Conservation (phyloP, 306 rosid species). For the Cucurbita argyrosperma region DNA sequence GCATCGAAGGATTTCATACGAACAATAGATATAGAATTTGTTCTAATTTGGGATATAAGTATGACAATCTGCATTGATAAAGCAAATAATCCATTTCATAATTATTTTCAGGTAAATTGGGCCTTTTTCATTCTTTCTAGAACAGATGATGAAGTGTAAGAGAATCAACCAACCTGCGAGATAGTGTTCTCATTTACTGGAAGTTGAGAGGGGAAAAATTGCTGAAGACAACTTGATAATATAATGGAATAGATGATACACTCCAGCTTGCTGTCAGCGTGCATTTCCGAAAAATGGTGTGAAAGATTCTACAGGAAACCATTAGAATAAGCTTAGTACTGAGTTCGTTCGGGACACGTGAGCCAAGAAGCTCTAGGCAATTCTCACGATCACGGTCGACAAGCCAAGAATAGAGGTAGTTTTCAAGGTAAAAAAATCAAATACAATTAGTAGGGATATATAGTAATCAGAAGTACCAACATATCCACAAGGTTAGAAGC, state of each 20-base stretch:
- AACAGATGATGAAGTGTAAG: neutral
- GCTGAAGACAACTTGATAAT: slow-evolving; percentile 46
- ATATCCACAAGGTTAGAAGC: slow-evolving; percentile 21
- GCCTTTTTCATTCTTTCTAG: neutral
- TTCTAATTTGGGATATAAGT: slow-evolving; percentile 68
- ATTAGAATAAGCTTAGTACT: slow-evolving; percentile 6
- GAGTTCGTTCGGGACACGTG: too few relatives aligned
- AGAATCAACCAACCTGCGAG: slow-evolving; percentile 48
- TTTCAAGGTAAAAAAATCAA: slow-evolving; percentile 1
- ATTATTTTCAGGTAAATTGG: too few relatives aligned
- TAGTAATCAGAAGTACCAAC: slow-evolving; percentile 35
- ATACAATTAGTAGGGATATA: neutral
- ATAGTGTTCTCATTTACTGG: slow-evolving; percentile 30
- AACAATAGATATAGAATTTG: slow-evolving; percentile 72
- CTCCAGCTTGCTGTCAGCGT: slow-evolving; percentile 60
- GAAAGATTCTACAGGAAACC: slow-evolving; percentile 51
- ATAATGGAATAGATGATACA: slow-evolving; percentile 53
- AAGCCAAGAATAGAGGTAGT: slow-evolving; percentile 7
- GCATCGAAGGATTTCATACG: slow-evolving; percentile 52
- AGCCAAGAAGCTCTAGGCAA: too few relatives aligned
- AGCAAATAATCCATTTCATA: slow-evolving; percentile 12
- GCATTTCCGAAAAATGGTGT: slow-evolving; percentile 42
- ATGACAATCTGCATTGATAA: slow-evolving; percentile 47
- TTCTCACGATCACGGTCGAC: too few relatives aligned
- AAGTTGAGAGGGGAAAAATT: slow-evolving; percentile 20